Conservation (phyloP, 192 early-diverging fungal species). For the Phycomyces nitens region DNA sequence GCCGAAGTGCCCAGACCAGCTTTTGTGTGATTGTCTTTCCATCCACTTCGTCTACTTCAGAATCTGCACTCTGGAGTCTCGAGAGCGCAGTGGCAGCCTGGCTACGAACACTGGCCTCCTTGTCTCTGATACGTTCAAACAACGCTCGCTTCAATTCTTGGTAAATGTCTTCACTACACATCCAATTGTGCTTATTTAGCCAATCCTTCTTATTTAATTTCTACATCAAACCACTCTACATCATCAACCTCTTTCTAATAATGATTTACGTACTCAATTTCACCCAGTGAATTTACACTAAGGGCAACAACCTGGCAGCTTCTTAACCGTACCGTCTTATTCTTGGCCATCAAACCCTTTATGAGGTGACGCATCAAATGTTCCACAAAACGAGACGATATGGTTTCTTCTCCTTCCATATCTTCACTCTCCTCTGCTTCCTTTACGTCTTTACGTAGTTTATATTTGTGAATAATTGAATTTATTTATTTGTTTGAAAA, state of each 20-base stretch:
- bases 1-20: slow-evolving; percentile 60
- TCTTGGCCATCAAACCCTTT: slow-evolving; percentile 76
- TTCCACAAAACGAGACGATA: slow-evolving; percentile 70
- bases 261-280: slow-evolving; percentile 61
- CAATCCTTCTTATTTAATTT: background rate
- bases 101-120: slow-evolving; percentile 73
- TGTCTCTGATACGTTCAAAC: slow-evolving; percentile 71
- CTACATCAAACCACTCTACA: too few relatives aligned
- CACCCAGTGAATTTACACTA: slow-evolving; percentile 67
- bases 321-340: slow-evolving; percentile 70
- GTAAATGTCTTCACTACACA: slow-evolving; percentile 69
- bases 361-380: slow-evolving; percentile 65
- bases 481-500: background rate
- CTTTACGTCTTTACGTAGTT: slow-evolving; percentile 34
- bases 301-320: slow-evolving; percentile 75
- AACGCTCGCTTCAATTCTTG: slow-evolving; percentile 63
- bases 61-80: slow-evolving; percentile 66
- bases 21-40: slow-evolving; percentile 59
- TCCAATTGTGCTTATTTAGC: background rate
- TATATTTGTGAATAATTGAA: background rate
- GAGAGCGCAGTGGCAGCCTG: slow-evolving; percentile 77
- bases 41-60: slow-evolving; percentile 47
- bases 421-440: slow-evolving; percentile 13
- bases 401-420: slow-evolving; percentile 46
- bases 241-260: too few relatives aligned